A percentile compares a stretch with the other conserved stretches of the same genome.
Conservation (phyloP, 75 land plant species). For the Pinus taeda region DNA sequence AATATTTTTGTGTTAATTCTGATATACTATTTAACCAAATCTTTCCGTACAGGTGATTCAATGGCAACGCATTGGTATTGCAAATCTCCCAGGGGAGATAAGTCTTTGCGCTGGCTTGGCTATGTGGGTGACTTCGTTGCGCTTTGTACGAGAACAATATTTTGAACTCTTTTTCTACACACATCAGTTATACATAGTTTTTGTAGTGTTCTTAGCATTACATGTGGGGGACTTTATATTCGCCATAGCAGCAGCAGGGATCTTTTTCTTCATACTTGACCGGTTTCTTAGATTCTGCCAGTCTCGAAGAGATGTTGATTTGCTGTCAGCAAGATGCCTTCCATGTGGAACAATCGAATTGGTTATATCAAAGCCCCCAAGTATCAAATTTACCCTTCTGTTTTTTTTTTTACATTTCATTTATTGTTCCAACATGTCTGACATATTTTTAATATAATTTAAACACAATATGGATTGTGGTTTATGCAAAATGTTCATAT, state of each 20-base stretch:
- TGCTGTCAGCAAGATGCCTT: constrained; percentile 60
- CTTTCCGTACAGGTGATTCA: constrained; percentile 33
- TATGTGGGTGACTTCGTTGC: constrained; percentile 90
- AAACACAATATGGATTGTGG: too few species aligned
- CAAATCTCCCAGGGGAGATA: constrained; percentile 79
- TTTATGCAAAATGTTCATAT: too few species aligned
- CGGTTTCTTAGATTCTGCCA: constrained; percentile 83
- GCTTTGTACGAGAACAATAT: constrained; percentile 42
- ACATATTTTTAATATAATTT: too few species aligned
- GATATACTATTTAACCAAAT: neutral
- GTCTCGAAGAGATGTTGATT: constrained; percentile 50
- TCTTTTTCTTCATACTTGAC: constrained; percentile 79
- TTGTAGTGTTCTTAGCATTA: constrained; percentile 66
- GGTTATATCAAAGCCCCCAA: constrained; percentile 56
- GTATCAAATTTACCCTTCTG: constrained; percentile 19
- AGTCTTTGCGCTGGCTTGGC: constrained; percentile 75
- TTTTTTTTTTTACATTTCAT: too few species aligned
- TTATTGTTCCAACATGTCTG: too few species aligned
- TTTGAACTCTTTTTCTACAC: constrained; percentile 94
- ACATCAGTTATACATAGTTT: constrained; percentile 83
- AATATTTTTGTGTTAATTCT: neutral
- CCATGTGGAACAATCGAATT: constrained; percentile 83
- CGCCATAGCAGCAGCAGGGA: constrained; percentile 48
- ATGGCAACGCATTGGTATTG: constrained; percentile 54
- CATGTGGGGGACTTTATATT: constrained; percentile 74